Percentiles rank a stretch among this genome's conserved stretches.
Evolutionary conservation across 139 green algal species (phyloP).

Genomic region (Haematococcus sp.): DNA sequence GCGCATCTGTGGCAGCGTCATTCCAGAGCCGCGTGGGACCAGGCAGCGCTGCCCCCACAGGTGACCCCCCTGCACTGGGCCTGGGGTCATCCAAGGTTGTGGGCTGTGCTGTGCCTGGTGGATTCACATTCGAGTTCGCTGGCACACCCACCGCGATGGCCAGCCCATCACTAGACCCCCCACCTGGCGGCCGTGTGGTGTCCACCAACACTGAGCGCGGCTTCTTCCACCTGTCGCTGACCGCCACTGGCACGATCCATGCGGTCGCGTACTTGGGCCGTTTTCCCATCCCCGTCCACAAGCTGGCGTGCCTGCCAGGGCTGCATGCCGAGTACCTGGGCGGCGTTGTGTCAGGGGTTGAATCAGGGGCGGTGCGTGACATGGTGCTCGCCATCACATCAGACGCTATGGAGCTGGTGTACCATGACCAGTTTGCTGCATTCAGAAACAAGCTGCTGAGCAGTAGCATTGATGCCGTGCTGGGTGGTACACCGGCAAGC

Average conservation of each 20-base stretch:
- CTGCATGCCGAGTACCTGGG: constrained; percentile 47
- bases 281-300: constrained; percentile 8
- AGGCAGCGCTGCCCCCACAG: neutral
- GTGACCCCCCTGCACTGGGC: neutral
- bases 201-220: constrained; percentile 32
- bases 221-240: constrained; percentile 27
- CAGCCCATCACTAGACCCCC: constrained; percentile 13
- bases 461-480: neutral
- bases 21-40: neutral
- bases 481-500: neutral
- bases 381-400: constrained; percentile 11
- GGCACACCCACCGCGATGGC: constrained; percentile 30
- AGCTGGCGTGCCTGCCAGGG: constrained; percentile 38
- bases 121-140: constrained; percentile 38
- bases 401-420: constrained; percentile 29
- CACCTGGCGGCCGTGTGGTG: constrained; percentile 25
- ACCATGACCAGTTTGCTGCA: constrained; percentile 44
- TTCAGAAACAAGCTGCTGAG: constrained; percentile 23
- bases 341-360: constrained; percentile 4
- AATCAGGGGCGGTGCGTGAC: neutral
- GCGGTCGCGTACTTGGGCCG: constrained; percentile 32
- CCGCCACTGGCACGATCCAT: constrained; percentile 5
- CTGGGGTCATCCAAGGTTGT: neutral
- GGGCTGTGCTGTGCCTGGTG: constrained; percentile 3
- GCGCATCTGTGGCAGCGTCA: constrained; percentile 20